These are phyloP conservation scores for Malus hybrid DNA, from an alignment of 331 rosid genomes.

Conservation along the genomic window DNA sequence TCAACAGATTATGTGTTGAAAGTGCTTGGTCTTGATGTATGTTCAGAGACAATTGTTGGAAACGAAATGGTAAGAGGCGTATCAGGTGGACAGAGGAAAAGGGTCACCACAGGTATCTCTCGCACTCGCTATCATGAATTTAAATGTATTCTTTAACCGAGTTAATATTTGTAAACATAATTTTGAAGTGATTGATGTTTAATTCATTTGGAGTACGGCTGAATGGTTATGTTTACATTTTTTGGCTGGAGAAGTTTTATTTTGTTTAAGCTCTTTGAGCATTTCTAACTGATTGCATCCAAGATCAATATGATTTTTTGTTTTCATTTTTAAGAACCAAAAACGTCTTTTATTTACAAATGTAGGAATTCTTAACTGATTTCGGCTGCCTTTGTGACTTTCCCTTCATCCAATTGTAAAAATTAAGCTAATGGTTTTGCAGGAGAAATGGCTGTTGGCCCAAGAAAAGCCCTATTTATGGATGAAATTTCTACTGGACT, in stretches of 20 bases:
- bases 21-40: slow-evolving; percentile 79
- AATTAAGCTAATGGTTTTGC: neutral
- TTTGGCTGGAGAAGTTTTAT: neutral
- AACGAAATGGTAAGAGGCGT: slow-evolving; percentile 78
- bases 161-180: no score
- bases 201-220: no score
- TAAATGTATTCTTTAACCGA: neutral
- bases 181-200: no score
- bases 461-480: slow-evolving; percentile 80
- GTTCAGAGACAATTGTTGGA: slow-evolving; percentile 80
- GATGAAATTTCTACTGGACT: slow-evolving; percentile 94
- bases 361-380: neutral
- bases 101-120: slow-evolving; percentile 87
- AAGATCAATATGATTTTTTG: neutral
- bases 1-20: slow-evolving; percentile 70
- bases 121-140: neutral
- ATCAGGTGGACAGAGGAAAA: slow-evolving; percentile 88
- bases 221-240: neutral
- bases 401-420: neutral
- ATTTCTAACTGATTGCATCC: neutral
- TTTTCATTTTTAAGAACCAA: neutral
- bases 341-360: neutral
- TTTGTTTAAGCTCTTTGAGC: neutral
- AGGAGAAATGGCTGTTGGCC: slow-evolving; percentile 93
- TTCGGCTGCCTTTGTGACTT: neutral